Percentiles rank a stretch among this genome's conserved stretches.
These are phyloP conservation scores for Trypanosoma melophagium DNA, from an alignment of 208 protist genomes.

Conservation along the genomic window DNA sequence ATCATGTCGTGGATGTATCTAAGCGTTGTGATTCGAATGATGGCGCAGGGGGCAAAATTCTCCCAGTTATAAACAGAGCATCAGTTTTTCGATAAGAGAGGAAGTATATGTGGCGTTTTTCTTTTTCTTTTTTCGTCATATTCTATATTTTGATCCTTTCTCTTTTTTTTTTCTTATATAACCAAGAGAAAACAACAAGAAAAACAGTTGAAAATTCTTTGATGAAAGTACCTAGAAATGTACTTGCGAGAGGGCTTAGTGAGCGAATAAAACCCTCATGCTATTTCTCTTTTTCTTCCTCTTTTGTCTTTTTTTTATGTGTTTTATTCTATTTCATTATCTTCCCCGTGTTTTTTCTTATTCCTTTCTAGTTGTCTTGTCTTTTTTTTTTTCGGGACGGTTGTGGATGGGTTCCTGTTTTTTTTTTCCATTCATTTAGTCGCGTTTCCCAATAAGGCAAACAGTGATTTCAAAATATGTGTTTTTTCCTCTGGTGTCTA, in stretches of 20 bases:
- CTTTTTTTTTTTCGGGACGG: not conserved
- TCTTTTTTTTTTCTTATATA: not conserved
- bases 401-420: not conserved
- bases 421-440: not conserved
- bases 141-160: constrained; percentile 20
- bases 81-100: too few species aligned
- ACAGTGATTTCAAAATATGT: too few species aligned
- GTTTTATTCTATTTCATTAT: not conserved
- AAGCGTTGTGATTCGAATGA: not conserved
- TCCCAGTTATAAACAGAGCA: not conserved
- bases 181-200: not conserved
- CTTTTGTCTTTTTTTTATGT: not conserved
- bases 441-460: not conserved
- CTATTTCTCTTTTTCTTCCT: not conserved
- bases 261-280: too few species aligned
- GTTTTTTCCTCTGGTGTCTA: too few species aligned
- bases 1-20: too few species aligned
- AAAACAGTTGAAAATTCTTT: too few species aligned
- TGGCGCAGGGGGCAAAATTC: not conserved
- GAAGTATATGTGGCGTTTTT: too few species aligned
- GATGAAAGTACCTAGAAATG: too few species aligned
- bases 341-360: not conserved
- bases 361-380: not conserved
- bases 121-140: constrained; percentile 22
- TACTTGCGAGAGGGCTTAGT: too few species aligned